Conservation (phyloP, 495 filamentous ascomycete species). For the Baudoinia panamericana region DNA sequence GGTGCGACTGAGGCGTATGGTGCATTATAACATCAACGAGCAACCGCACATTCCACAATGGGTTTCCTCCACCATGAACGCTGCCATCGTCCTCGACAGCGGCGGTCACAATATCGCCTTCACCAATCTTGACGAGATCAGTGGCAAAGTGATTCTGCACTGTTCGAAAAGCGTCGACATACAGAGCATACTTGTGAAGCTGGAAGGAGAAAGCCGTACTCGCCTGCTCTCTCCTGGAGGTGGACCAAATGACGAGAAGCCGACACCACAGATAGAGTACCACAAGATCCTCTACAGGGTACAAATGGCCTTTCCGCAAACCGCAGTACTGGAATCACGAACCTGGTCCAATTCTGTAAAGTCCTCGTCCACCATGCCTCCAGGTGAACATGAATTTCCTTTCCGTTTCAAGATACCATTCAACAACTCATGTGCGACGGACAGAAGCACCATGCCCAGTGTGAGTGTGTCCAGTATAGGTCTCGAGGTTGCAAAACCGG, state of each 20-base stretch:
- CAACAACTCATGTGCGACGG: constrained; percentile 69
- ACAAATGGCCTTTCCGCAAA: constrained; percentile 48
- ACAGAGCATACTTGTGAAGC: constrained; percentile 73
- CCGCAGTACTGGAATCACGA: constrained; percentile 35
- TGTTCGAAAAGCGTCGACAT: constrained; percentile 53
- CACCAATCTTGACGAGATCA: constrained; percentile 79
- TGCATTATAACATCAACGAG: no score
- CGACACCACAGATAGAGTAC: constrained; percentile 53
- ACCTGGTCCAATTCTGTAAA: no score
- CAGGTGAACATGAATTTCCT: constrained; percentile 75
- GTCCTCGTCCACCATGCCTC: constrained; percentile 45
- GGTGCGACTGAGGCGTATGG: no score
- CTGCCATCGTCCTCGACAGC: constrained; percentile 11
- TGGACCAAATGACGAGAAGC: constrained; percentile 39
- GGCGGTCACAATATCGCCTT: constrained; percentile 34
- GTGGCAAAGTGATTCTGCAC: constrained; percentile 52
- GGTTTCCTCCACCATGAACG: constrained; percentile 9
- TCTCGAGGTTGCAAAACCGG: constrained; percentile 42
- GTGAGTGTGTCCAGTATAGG: constrained; percentile 42
- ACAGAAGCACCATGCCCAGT: constrained; percentile 45
- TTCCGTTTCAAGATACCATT: constrained; percentile 90
- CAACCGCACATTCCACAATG: constrained; percentile 4
- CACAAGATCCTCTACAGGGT: constrained; percentile 64
- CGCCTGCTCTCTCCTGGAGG: constrained; percentile 34
- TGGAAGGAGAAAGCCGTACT: constrained; percentile 79